Percentiles rank a stretch among this genome's conserved stretches.
phyloP scores from a whole-genome alignment of 23 red algal genomes.

The Gracilaria vermiculophylla region DNA sequence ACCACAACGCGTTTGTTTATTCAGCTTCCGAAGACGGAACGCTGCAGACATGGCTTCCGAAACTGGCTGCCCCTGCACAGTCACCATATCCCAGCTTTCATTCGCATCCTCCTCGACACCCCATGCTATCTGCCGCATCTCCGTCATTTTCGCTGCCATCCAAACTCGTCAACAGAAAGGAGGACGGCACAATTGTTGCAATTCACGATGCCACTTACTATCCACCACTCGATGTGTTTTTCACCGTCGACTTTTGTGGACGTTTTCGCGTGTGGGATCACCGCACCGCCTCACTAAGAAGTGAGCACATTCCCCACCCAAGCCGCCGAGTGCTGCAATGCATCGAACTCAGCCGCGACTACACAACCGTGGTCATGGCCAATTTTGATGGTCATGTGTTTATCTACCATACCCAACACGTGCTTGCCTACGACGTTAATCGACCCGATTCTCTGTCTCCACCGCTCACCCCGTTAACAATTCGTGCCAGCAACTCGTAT shows the following conservation, averaged over 20 bases:
- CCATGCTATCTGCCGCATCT: conserved; percentile 12
- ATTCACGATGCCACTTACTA: conserved; percentile 55
- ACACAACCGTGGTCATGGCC: conserved; percentile 35
- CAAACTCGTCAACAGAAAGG: conserved; percentile 14
- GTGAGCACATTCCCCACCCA: conserved; percentile 30
- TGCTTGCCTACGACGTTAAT: neutral
- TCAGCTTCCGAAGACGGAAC: conserved; percentile 68
- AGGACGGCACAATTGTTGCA: conserved; percentile 17
- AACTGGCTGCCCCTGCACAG: neutral
- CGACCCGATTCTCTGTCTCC: neutral
- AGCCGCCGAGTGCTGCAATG: conserved; percentile 30
- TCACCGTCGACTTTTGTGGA: conserved; percentile 58
- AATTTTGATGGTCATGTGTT: conserved; percentile 65
- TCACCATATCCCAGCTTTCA: conserved; percentile 6
- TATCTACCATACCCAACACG: conserved; percentile 1
- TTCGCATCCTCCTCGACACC: neutral
- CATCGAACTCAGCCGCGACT: conserved; percentile 32
- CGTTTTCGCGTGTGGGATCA: conserved; percentile 51
- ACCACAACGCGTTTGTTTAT: conserved; percentile 54
- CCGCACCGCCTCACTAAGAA: neutral
- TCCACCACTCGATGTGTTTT: conserved; percentile 34
- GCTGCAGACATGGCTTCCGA: conserved; percentile 47
- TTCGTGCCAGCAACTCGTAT: conserved; percentile 46
- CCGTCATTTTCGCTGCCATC: neutral
- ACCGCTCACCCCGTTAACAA: conserved; percentile 7